These are phyloP conservation scores for Thielaviopsis ethacetica DNA, from an alignment of 2,329 filamentous ascomycete species.

Conservation along the genomic window DNA sequence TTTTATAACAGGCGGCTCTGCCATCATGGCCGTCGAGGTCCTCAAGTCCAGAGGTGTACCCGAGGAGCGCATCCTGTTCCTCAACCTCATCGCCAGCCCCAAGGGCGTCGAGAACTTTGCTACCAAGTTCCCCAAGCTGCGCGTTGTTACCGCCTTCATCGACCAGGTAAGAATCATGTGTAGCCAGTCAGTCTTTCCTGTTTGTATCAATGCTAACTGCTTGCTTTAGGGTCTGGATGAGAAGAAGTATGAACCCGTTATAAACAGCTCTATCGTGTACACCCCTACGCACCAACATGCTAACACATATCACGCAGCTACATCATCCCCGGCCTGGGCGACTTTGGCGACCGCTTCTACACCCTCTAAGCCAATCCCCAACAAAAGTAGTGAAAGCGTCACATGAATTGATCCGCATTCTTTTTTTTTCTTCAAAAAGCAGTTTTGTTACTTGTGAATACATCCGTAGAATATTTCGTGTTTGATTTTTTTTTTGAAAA, in stretches of 20 bases:
- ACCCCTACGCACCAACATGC: background rate
- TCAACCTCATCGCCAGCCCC: slow-evolving; percentile 95
- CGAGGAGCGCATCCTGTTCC: slow-evolving; percentile 86
- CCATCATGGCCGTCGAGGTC: slow-evolving; percentile 92
- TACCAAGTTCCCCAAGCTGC: slow-evolving; percentile 70
- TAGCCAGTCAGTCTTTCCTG: background rate
- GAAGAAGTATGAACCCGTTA: slow-evolving; percentile 59
- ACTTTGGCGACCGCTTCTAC: slow-evolving; percentile 93
- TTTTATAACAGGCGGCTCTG: slow-evolving; percentile 56
- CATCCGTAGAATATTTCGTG: no score
- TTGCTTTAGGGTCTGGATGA: slow-evolving; percentile 63
- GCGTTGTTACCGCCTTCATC: slow-evolving; percentile 90
- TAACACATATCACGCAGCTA: slow-evolving; percentile 42
- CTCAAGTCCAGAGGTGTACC: slow-evolving; percentile 80
- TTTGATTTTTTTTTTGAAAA: no score
- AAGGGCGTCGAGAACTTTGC: slow-evolving; percentile 84
- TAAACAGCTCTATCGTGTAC: background rate
- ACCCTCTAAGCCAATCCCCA: slow-evolving; percentile 27
- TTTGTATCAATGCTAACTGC: background rate
- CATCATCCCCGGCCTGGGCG: slow-evolving; percentile 82
- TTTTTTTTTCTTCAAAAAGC: background rate
- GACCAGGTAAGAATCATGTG: slow-evolving; percentile 44
- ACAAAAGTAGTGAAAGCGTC: background rate
- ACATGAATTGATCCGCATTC: background rate
- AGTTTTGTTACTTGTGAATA: background rate